A percentile compares a stretch with the other conserved stretches of the same genome.
Evolutionary conservation across 2,329 filamentous ascomycete species (phyloP).

Genomic region (Ophiocordyceps australis): DNA sequence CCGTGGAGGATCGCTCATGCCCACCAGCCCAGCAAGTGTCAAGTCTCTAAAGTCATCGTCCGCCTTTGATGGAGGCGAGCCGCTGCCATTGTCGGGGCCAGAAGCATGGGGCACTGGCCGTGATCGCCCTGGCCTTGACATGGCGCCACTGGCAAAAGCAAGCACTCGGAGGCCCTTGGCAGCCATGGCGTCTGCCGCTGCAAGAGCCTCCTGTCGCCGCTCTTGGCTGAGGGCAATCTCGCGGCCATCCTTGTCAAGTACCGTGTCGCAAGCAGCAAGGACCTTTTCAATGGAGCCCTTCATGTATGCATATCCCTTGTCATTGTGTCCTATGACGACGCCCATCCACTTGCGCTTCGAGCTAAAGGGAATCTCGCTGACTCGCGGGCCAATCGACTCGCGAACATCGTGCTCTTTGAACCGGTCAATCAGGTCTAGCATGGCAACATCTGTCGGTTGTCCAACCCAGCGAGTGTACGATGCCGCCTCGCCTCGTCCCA

Average conservation of each 20-base stretch:
- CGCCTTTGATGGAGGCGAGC: slow-evolving; percentile 21
- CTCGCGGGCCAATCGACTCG: slow-evolving; percentile 64
- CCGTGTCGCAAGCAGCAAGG: slow-evolving; percentile 74
- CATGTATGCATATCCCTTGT: slow-evolving; percentile 70
- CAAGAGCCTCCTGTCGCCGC: slow-evolving; percentile 53
- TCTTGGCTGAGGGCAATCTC: slow-evolving; percentile 71
- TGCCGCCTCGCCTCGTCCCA: slow-evolving; percentile 37
- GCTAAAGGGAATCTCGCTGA: slow-evolving; percentile 83
- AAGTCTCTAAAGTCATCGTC: slow-evolving; percentile 71
- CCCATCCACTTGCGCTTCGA: slow-evolving; percentile 99
- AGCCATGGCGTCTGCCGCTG: slow-evolving; percentile 76
- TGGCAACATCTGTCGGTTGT: slow-evolving; percentile 93
- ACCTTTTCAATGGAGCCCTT: slow-evolving; percentile 88
- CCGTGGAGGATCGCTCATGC: slow-evolving; percentile 92
- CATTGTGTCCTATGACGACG: slow-evolving; percentile 55
- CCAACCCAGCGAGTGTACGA: slow-evolving; percentile 83
- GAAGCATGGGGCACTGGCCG: slow-evolving; percentile 20
- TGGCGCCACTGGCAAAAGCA: slow-evolving; percentile 76
- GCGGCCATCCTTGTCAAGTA: slow-evolving; percentile 67
- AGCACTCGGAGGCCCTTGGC: slow-evolving; percentile 77
- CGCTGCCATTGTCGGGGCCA: slow-evolving; percentile 17
- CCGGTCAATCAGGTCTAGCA: slow-evolving; percentile 79
- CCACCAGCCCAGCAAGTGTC: slow-evolving; percentile 79
- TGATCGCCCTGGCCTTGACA: slow-evolving; percentile 25
- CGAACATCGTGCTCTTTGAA: slow-evolving; percentile 87